These are phyloP conservation scores for Boletus reticulatus DNA, from an alignment of 768 basidiomycete species.

Conservation along the genomic window DNA sequence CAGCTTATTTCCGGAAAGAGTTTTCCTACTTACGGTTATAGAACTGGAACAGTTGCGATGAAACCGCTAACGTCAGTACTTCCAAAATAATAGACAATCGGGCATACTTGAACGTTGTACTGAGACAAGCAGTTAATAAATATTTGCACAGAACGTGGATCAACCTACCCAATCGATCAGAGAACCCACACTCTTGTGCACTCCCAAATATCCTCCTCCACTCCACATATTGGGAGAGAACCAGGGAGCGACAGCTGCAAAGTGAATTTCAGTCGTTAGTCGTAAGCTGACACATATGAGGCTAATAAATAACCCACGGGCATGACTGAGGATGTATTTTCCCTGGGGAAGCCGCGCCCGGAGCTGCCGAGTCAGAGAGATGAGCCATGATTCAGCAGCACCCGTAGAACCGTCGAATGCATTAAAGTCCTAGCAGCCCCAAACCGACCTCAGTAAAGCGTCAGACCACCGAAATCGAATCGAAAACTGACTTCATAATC, in stretches of 20 bases:
- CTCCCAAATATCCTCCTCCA: conserved; percentile 40
- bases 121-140: conserved; percentile 5
- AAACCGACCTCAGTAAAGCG: neutral
- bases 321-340: conserved; percentile 32
- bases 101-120: conserved; percentile 42
- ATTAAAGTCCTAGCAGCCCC: conserved; percentile 24
- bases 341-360: conserved; percentile 30
- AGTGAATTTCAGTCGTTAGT: neutral
- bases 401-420: conserved; percentile 35
- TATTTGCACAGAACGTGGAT: neutral
- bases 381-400: conserved; percentile 26
- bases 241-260: conserved; percentile 43
- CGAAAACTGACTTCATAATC: conserved; percentile 41
- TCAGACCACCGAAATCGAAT: neutral
- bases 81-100: too few species aligned
- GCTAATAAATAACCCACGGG: conserved; percentile 29
- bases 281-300: too few species aligned
- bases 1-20: conserved; percentile 23
- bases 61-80: neutral
- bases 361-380: conserved; percentile 28
- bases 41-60: conserved; percentile 3
- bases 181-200: conserved; percentile 37
- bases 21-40: conserved; percentile 22
- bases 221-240: conserved; percentile 34
- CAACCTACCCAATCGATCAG: conserved; percentile 43